These are phyloP conservation scores for Agapanthus africanus DNA, from an alignment of 106 monocot genomes.

Conservation along the genomic window DNA sequence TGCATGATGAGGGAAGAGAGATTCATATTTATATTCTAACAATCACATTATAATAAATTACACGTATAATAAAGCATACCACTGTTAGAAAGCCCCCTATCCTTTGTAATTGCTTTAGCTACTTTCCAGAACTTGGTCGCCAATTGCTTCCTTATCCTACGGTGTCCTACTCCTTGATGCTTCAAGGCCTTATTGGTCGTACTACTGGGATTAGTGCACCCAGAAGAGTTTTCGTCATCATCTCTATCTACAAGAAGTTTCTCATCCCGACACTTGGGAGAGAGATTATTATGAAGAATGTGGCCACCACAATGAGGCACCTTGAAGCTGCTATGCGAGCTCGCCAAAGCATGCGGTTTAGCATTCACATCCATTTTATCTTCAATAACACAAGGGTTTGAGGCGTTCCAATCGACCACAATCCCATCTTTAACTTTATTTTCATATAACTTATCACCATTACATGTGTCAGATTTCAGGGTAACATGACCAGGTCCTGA, in stretches of 20 bases:
- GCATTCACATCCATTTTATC: conserved; percentile 33
- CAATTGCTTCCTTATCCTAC: conserved; percentile 44
- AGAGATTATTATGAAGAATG: conserved; percentile 17
- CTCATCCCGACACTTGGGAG: conserved; percentile 14
- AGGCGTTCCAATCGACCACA: conserved; percentile 1
- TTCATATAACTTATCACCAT: conserved; percentile 11
- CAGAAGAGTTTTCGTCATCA: conserved; percentile 71
- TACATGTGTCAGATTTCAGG: conserved; percentile 24
- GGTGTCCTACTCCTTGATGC: conserved; percentile 28
- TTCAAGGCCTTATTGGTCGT: conserved; percentile 26
- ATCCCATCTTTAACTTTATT: conserved; percentile 3
- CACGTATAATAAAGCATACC: conserved; percentile 25
- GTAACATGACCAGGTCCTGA: conserved; percentile 10
- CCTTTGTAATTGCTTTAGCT: conserved; percentile 22
- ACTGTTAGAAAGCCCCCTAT: conserved; percentile 21
- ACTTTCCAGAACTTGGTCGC: conserved; percentile 56
- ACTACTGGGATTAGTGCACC: conserved; percentile 36
- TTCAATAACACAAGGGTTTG: conserved; percentile 6
- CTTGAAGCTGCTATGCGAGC: conserved; percentile 39
- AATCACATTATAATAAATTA: too few species aligned
- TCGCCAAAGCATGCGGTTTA: conserved; percentile 27
- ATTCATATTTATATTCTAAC: too few species aligned
- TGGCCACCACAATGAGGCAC: conserved; percentile 22
- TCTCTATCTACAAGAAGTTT: conserved; percentile 49
- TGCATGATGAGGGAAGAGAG: too few species aligned